These are phyloP conservation scores for Gastrolobium bilobum DNA, from an alignment of 306 rosid genomes.

Conservation along the genomic window DNA sequence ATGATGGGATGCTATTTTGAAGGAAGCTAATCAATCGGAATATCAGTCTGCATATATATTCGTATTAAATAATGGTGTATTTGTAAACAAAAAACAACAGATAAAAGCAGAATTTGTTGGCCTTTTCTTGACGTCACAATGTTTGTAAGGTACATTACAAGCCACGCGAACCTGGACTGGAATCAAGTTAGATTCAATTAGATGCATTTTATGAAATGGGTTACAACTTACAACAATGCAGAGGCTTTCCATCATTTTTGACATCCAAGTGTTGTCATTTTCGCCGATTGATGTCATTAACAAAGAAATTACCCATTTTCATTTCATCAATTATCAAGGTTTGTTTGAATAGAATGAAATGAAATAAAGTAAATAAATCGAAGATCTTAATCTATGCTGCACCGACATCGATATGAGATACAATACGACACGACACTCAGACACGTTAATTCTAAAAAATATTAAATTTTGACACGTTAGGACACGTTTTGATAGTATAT, in stretches of 20 bases:
- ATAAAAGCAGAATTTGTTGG: background rate
- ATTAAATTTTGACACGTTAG: too few species aligned
- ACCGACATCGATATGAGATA: too few species aligned
- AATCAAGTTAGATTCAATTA: conserved; percentile 34
- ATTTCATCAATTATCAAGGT: too few species aligned
- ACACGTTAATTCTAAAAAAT: too few species aligned
- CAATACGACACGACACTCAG: too few species aligned
- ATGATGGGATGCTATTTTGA: too few species aligned
- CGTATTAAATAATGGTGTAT: background rate
- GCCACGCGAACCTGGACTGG: conserved; percentile 25
- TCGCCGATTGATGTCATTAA: background rate
- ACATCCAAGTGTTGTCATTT: background rate
- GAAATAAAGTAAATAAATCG: too few species aligned
- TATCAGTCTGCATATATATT: background rate
- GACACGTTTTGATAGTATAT: too few species aligned
- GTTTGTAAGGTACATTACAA: too few species aligned
- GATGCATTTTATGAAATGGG: background rate
- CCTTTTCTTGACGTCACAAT: conserved; percentile 1
- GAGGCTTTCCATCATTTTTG: background rate
- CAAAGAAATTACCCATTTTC: background rate
- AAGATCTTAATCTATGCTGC: too few species aligned
- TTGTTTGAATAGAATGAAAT: too few species aligned
- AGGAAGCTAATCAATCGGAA: background rate
- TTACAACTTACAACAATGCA: background rate
- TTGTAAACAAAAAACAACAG: background rate